A percentile compares a stretch with the other conserved stretches of the same genome.
These are phyloP conservation scores for Mortierella sp. DNA, from an alignment of 371 early-diverging fungal genomes.

Conservation along the genomic window DNA sequence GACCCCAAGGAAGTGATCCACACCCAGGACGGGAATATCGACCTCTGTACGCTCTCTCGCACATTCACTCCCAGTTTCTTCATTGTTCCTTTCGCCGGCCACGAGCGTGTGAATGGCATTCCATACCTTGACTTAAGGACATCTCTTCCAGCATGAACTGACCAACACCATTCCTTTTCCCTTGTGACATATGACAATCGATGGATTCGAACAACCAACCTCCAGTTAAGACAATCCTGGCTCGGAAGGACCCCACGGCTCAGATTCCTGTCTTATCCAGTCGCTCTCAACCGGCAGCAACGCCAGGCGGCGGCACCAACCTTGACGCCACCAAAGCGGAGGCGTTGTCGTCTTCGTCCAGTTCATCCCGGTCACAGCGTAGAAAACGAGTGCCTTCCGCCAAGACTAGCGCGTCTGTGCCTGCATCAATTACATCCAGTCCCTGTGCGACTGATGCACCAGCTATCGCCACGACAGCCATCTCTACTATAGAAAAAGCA, in stretches of 20 bases:
- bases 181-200: background rate
- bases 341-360: background rate
- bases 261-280: constrained; percentile 26
- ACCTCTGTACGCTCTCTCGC: constrained; percentile 29
- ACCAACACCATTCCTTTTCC: background rate
- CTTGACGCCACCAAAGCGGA: background rate
- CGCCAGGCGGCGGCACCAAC: background rate
- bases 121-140: background rate
- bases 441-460: background rate
- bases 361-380: background rate
- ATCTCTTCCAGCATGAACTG: background rate
- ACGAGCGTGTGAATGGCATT: background rate
- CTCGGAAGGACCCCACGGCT: constrained; percentile 25
- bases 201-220: background rate
- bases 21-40: constrained; percentile 36
- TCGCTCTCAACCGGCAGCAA: background rate
- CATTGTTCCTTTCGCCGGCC: background rate
- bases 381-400: background rate
- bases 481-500: too few relatives aligned
- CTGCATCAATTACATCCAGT: background rate
- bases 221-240: constrained; percentile 37
- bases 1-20: constrained; percentile 23
- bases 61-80: background rate
- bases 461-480: background rate
- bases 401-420: background rate